Evolutionary conservation across 169 alveolate genomes (phyloP), one percentile per base, ranked within the genome.

Genomic region (Blepharisma undulans): DNA sequence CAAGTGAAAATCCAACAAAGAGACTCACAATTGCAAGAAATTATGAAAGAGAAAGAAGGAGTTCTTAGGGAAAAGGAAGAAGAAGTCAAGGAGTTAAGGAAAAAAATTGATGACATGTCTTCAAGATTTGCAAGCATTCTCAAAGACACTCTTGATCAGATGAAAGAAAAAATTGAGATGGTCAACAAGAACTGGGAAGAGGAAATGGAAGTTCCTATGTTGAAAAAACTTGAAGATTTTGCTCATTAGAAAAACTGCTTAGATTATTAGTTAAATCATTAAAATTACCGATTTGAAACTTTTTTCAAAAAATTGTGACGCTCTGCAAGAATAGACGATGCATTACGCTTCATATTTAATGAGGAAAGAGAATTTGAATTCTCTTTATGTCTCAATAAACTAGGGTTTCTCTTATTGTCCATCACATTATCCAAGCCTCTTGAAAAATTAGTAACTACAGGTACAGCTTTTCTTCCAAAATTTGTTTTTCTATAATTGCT

Each of bases 51-150:
- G 21, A 93, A 94, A 90, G 95, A 93, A 21, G 92, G 88, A 32
- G 89, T 89, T 66, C 59, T 93, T 59, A 91, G 89, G 61, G 78
- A 93, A 84, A 95, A 95, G 71, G 97, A 96, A 71, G 96, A 96
- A 59, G 97, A 94, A 92, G 94, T 96, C n/a, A 88, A 91, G 66
- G 93, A 93, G 80, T 89, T 96, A 18, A 96, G 94, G 80, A 76
- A 91, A 29, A 91, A 93, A 33, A 94, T 96, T 10, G 98, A 96
- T 30, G 95, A 93, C 12, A 96, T 96, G 98, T 92, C 96, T 29
- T 80, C 87, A 18, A 95, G 93, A 66, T 96, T 96, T 91, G 97
- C 97, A 30, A 90, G 91, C 30, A 96, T 96, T 97, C 92, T 96
- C 8, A 95, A 93, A 82, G 97, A 88, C 14, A 88, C 92, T 48